Percentiles rank a stretch among this genome's conserved stretches.
These are phyloP conservation scores for Aspergillus conjunctus DNA, from an alignment of 495 filamentous ascomycete species.

Conservation along the genomic window DNA sequence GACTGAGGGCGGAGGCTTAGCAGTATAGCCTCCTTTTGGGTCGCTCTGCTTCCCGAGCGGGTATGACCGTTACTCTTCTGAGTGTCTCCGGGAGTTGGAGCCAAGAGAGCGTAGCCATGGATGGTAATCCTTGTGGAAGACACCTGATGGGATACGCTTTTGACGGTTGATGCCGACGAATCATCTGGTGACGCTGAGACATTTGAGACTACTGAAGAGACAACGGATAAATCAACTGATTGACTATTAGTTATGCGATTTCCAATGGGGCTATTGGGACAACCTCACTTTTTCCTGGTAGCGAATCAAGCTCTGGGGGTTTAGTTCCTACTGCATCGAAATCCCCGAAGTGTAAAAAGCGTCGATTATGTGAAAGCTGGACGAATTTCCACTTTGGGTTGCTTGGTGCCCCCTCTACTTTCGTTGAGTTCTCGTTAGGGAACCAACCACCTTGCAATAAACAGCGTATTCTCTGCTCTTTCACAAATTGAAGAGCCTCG, in stretches of 20 bases:
- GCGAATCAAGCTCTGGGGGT: conserved; percentile 70
- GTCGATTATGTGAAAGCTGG: conserved; percentile 86
- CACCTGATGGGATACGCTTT: conserved; percentile 44
- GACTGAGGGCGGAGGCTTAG: conserved; percentile 80
- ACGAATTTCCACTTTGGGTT: conserved; percentile 71
- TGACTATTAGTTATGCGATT: conserved; percentile 13
- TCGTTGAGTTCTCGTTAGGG: conserved; percentile 52
- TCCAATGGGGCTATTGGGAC: background rate
- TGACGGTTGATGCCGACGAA: conserved; percentile 58
- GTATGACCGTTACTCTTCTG: conserved; percentile 34
- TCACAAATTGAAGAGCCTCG: conserved; percentile 92
- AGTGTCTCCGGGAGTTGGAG: conserved; percentile 30
- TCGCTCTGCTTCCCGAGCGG: conserved; percentile 38
- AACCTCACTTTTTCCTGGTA: conserved; percentile 71
- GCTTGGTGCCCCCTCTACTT: conserved; percentile 44
- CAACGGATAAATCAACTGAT: conserved; percentile 78
- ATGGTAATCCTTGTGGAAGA: conserved; percentile 89
- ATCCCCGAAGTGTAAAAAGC: conserved; percentile 89
- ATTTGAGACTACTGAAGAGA: conserved; percentile 93
- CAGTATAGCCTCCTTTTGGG: conserved; percentile 61
- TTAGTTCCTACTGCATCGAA: conserved; percentile 66
- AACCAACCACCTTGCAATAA: conserved; percentile 92
- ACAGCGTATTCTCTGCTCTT: conserved; percentile 94
- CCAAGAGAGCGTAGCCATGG: conserved; percentile 61
- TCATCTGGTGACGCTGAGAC: conserved; percentile 62